These are phyloP conservation scores for Debaryomyces subglobosus DNA, from an alignment of 1,139 yeast species.

Conservation along the genomic window DNA sequence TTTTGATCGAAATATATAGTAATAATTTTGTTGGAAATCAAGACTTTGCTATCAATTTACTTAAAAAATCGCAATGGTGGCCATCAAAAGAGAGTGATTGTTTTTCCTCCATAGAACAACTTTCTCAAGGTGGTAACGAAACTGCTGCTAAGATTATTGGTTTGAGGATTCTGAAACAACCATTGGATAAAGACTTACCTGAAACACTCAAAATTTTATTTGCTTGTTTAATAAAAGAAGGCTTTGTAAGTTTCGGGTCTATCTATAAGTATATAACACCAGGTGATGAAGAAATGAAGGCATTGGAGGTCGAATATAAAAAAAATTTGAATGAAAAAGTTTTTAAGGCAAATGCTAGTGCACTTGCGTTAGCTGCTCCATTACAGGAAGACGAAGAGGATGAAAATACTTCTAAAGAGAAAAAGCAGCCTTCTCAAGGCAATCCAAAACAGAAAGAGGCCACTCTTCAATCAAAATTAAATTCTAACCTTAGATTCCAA, in stretches of 20 bases:
- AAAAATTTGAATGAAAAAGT: conserved; percentile 63
- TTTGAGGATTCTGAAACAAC: conserved; percentile 48
- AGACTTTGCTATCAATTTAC: conserved; percentile 49
- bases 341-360: conserved; percentile 69
- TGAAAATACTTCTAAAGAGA: conserved; percentile 20
- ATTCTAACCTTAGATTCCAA: conserved; percentile 32
- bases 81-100: conserved; percentile 45
- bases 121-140: conserved; percentile 58
- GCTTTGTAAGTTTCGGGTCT: conserved; percentile 66
- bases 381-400: conserved; percentile 69
- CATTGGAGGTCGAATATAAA: conserved; percentile 49
- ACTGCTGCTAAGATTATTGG: conserved; percentile 64
- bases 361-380: conserved; percentile 88
- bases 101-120: conserved; percentile 27
- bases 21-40: conserved; percentile 48
- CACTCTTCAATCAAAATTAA: conserved; percentile 18
- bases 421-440: conserved; percentile 13
- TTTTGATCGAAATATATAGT: conserved; percentile 56
- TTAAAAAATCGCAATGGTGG: conserved; percentile 68
- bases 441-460: conserved; percentile 9
- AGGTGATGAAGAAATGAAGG: conserved; percentile 39
- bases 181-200: conserved; percentile 36
- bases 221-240: conserved; percentile 66
- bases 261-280: conserved; percentile 62
- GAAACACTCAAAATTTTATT: conserved; percentile 51